Percentiles rank a stretch among this genome's conserved stretches.
phyloP scores from a whole-genome alignment of 257 asterid species.

The Avicennia marina region DNA sequence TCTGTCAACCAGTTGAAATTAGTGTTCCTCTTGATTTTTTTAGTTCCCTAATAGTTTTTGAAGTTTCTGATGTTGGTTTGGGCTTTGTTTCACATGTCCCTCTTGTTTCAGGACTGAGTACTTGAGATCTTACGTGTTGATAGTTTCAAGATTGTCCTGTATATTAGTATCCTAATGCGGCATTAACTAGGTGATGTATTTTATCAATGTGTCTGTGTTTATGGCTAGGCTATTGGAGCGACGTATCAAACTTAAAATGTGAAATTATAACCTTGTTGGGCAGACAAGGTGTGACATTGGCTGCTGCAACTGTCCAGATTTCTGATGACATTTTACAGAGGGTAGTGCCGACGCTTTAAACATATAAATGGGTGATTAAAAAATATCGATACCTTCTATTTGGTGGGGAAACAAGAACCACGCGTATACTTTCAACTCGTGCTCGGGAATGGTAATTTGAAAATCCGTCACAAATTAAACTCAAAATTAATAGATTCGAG shows the following conservation, averaged over 20 bases:
- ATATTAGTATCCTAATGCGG: not conserved
- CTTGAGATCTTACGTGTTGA: not conserved
- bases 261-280: not conserved
- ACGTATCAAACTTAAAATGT: not conserved
- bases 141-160: not conserved
- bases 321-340: not conserved
- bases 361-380: not conserved
- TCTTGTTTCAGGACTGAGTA: conserved; percentile 1
- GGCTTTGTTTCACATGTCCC: not conserved
- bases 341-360: not conserved
- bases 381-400: not conserved
- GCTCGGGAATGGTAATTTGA: too few relatives aligned
- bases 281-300: conserved; percentile 14
- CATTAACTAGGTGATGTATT: not conserved
- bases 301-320: conserved; percentile 10
- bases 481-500: too few relatives aligned
- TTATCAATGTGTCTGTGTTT: not conserved
- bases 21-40: too few relatives aligned
- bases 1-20: too few relatives aligned
- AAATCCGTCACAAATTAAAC: too few relatives aligned
- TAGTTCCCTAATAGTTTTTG: too few relatives aligned
- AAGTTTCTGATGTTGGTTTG: too few relatives aligned
- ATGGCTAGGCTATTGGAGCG: not conserved
- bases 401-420: too few relatives aligned
- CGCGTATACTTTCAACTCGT: too few relatives aligned